Conservation (phyloP, 306 rosid species). For the Quercus robur region DNA sequence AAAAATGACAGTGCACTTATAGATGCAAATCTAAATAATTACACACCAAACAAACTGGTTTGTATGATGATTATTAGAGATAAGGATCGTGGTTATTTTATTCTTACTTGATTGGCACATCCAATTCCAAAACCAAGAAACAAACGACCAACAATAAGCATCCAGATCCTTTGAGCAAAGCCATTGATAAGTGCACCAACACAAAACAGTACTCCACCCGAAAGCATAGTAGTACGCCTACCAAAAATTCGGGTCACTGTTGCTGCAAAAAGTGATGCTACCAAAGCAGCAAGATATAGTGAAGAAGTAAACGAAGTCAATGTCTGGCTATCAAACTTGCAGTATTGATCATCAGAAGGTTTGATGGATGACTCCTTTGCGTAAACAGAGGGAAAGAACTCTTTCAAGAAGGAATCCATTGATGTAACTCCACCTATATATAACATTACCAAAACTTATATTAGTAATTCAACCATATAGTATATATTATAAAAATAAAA, state of each 20-base stretch:
- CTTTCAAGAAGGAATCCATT: constrained; percentile 55
- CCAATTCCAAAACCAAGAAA: constrained; percentile 87
- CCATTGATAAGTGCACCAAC: constrained; percentile 64
- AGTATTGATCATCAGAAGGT: constrained; percentile 54
- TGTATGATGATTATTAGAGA: not conserved
- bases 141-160: constrained; percentile 73
- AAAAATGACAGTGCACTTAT: no score
- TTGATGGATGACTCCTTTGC: constrained; percentile 14
- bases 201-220: constrained; percentile 54
- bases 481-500: not conserved
- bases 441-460: not conserved
- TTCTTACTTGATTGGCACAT: constrained; percentile 65
- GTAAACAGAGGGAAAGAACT: constrained; percentile 67
- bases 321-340: constrained; percentile 61
- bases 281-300: constrained; percentile 64
- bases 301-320: constrained; percentile 77
- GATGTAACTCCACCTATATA: constrained; percentile 78
- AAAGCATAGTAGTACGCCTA: constrained; percentile 53
- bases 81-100: not conserved
- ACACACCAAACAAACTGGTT: not conserved
- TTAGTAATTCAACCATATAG: not conserved
- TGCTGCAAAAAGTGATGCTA: constrained; percentile 49
- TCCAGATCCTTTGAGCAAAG: constrained; percentile 35
- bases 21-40: no score
- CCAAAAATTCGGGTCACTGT: constrained; percentile 45